These are phyloP conservation scores for Psidium guajava DNA, from an alignment of 345 rosid species.

Conservation along the genomic window DNA sequence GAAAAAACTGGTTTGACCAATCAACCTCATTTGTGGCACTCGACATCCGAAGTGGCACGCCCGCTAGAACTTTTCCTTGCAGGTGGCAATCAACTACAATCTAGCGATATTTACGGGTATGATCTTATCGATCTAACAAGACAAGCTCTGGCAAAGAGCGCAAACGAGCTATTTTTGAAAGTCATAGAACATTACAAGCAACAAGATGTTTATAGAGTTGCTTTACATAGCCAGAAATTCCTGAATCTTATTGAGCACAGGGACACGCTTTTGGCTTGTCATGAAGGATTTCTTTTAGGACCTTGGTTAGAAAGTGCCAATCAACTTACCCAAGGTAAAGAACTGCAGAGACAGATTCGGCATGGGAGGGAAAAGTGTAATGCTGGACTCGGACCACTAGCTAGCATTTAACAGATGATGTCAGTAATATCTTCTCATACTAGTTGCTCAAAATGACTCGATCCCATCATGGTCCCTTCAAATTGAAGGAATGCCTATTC, in stretches of 20 bases:
- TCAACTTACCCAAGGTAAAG: slow-evolving; percentile 32
- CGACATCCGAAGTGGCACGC: slow-evolving; percentile 39
- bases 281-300: slow-evolving; percentile 57
- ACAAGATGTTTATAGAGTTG: slow-evolving; percentile 24
- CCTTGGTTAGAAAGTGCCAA: slow-evolving; percentile 75
- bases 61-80: slow-evolving; percentile 47
- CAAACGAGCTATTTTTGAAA: slow-evolving; percentile 44
- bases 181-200: slow-evolving; percentile 29
- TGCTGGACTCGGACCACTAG: too few relatives aligned
- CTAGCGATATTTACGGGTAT: slow-evolving; percentile 42
- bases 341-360: slow-evolving; percentile 43
- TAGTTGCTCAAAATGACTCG: not conserved
- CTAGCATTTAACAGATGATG: too few relatives aligned
- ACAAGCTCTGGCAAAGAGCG: slow-evolving; percentile 60
- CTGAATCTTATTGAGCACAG: slow-evolving; percentile 48
- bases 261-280: slow-evolving; percentile 46
- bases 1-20: slow-evolving; percentile 26
- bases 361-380: too few relatives aligned
- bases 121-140: slow-evolving; percentile 61
- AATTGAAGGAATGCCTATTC: not conserved
- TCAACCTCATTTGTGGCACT: slow-evolving; percentile 63
- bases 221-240: slow-evolving; percentile 24
- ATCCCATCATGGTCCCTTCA: not conserved
- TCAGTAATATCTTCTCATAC: not conserved
- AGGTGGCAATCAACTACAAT: slow-evolving; percentile 33